A percentile compares a stretch with the other conserved stretches of the same genome.
Conservation (phyloP, 768 basidiomycete genomes). For the Rickenella mellea region DNA sequence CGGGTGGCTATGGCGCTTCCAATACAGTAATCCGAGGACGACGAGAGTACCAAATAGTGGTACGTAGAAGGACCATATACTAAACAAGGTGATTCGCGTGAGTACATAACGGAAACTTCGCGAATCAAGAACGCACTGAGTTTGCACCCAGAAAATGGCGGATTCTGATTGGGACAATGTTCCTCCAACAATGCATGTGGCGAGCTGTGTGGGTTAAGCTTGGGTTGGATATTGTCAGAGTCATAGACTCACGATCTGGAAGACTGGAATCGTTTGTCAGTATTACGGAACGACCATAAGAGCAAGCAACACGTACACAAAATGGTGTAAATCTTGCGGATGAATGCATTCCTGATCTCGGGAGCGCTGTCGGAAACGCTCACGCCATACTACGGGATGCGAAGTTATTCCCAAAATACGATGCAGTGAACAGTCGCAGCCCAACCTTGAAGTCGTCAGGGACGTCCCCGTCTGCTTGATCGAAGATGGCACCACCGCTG, state of each 20-base stretch:
- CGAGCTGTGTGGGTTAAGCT: slow-evolving; percentile 28
- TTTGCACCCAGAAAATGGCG: slow-evolving; percentile 60
- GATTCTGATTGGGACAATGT: slow-evolving; percentile 52
- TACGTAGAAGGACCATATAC: slow-evolving; percentile 73
- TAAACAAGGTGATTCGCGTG: slow-evolving; percentile 16
- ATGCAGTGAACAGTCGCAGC: slow-evolving; percentile 7
- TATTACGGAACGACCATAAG: not conserved
- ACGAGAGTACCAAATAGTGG: slow-evolving; percentile 71
- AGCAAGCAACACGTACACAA: slow-evolving; percentile 51
- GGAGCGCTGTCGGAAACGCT: slow-evolving; percentile 67
- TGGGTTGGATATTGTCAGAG: slow-evolving; percentile 1
- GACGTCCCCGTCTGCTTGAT: slow-evolving; percentile 67
- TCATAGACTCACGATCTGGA: slow-evolving; percentile 50
- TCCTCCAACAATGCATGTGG: slow-evolving; percentile 74
- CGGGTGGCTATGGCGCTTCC: slow-evolving; percentile 89
- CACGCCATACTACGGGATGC: slow-evolving; percentile 55
- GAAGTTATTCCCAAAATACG: slow-evolving; percentile 5
- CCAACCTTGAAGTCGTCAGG: slow-evolving; percentile 92
- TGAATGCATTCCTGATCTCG: slow-evolving; percentile 77
- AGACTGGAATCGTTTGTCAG: slow-evolving; percentile 31
- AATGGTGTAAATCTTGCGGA: slow-evolving; percentile 87
- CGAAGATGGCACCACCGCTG: slow-evolving; percentile 44
- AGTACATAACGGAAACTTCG: not conserved
- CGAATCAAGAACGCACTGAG: slow-evolving; percentile 37
- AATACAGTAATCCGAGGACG: slow-evolving; percentile 75